phyloP scores from a whole-genome alignment of 371 early-diverging fungal genomes.

The Mucor racemosus region DNA sequence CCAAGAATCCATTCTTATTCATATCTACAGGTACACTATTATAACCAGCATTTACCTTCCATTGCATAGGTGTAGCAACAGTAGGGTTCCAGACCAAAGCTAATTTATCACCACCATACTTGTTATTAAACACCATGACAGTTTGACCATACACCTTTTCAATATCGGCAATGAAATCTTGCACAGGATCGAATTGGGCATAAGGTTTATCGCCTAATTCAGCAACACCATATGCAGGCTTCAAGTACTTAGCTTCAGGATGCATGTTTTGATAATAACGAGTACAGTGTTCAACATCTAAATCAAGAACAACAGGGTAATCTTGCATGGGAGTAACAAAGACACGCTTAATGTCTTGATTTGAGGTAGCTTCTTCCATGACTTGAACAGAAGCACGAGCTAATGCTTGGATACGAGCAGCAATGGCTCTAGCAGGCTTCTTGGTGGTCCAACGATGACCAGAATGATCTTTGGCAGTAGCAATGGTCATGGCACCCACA shows the following conservation, averaged over 20 bases:
- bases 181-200: conserved; percentile 70
- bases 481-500: conserved; percentile 68
- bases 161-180: conserved; percentile 64
- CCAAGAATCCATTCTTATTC: conserved; percentile 57
- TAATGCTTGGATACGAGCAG: conserved; percentile 63
- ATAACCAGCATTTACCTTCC: conserved; percentile 70
- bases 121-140: conserved; percentile 73
- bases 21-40: conserved; percentile 65
- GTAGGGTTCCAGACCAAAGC: conserved; percentile 75
- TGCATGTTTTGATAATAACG: conserved; percentile 65
- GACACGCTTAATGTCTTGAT: conserved; percentile 44
- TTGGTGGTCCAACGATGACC: conserved; percentile 64
- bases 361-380: conserved; percentile 14
- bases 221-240: conserved; percentile 30
- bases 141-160: conserved; percentile 58
- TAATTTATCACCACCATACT: conserved; percentile 78
- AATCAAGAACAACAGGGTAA: conserved; percentile 69
- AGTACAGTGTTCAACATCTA: conserved; percentile 61
- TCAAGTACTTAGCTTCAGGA: conserved; percentile 50
- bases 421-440: conserved; percentile 58
- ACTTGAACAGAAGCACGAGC: conserved; percentile 66
- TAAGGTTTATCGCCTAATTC: conserved; percentile 47
- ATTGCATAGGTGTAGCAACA: conserved; percentile 56
- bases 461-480: conserved; percentile 64
- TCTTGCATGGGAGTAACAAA: conserved; percentile 75